Percentiles rank a stretch among this genome's conserved stretches.
Conservation (phyloP, 2,329 filamentous ascomycete species). For the Epichloe brachyelytri region DNA sequence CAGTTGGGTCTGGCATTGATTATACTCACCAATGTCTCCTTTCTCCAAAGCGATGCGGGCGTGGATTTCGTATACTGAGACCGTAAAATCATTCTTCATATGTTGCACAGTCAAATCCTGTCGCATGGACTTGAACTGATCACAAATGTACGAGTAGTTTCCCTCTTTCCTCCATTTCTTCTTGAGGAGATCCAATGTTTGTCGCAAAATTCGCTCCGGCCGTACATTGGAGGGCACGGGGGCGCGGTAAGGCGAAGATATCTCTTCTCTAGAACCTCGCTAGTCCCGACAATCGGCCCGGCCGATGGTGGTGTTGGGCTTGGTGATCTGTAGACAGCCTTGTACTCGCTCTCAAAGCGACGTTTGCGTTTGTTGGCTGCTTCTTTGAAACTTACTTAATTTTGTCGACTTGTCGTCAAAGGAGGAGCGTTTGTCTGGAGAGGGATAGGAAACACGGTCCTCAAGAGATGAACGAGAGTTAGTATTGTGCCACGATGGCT, state of each 20-base stretch:
- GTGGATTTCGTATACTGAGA: slow-evolving; percentile 93
- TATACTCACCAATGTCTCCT: slow-evolving; percentile 99
- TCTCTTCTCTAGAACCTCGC: slow-evolving; percentile 74
- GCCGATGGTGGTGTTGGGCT: slow-evolving; percentile 43
- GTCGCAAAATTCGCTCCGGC: slow-evolving; percentile 63
- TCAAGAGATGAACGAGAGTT: slow-evolving; percentile 48
- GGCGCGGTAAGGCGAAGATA: slow-evolving; percentile 89
- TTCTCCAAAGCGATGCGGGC: slow-evolving; percentile 95
- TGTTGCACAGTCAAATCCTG: slow-evolving; percentile 97
- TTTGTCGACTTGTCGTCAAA: slow-evolving; percentile 34
- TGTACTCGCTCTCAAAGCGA: slow-evolving; percentile 63
- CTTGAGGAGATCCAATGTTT: slow-evolving; percentile 79
- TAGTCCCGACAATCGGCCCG: slow-evolving; percentile 75
- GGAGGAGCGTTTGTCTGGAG: slow-evolving; percentile 27
- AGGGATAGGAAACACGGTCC: slow-evolving; percentile 58
- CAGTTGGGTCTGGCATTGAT: slow-evolving; percentile 98
- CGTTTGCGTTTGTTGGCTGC: slow-evolving; percentile 72
- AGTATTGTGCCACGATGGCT: slow-evolving; percentile 65
- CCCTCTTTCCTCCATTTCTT: slow-evolving; percentile 88
- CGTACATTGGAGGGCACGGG: slow-evolving; percentile 78
- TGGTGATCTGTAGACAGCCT: slow-evolving; percentile 40
- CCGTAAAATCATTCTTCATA: slow-evolving; percentile 92
- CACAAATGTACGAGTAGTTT: slow-evolving; percentile 96
- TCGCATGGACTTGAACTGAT: slow-evolving; percentile 96
- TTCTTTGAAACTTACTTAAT: slow-evolving; percentile 82